Evolutionary conservation across 139 green algal genomes (phyloP).

Genomic region (Chlamydomonas schloesseri): DNA sequence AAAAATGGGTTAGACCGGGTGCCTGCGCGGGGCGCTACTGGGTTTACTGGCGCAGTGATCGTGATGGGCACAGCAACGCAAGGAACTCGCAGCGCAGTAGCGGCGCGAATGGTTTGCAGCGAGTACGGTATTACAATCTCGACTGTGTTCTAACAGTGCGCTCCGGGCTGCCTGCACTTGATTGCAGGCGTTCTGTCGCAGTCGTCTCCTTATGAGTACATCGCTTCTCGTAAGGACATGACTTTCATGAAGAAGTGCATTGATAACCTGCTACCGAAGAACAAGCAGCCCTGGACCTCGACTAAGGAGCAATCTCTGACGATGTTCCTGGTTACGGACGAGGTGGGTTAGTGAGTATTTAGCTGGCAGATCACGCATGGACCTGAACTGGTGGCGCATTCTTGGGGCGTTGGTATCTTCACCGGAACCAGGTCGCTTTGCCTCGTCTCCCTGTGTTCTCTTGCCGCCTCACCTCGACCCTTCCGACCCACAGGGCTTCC

Average conservation of each 20-base stretch:
- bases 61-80: too few species aligned
- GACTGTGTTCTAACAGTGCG: too few species aligned
- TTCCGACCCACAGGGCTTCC: neutral
- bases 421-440: too few species aligned
- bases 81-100: too few species aligned
- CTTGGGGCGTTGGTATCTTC: too few species aligned
- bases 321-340: neutral
- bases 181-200: neutral
- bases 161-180: neutral
- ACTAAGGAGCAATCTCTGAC: neutral
- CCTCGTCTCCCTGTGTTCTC: too few species aligned
- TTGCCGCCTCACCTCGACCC: too few species aligned
- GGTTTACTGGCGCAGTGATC: neutral
- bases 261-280: neutral
- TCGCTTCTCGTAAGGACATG: constrained; percentile 14
- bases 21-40: neutral
- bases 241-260: neutral
- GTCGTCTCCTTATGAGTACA: constrained; percentile 4
- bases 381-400: too few species aligned
- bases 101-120: too few species aligned
- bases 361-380: too few species aligned
- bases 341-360: too few species aligned
- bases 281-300: neutral
- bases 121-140: too few species aligned
- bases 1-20: neutral